Base-by-base conservation (phyloP, 2,329 filamentous ascomycete genomes). In the Pseudopyricularia javanii region DNA sequence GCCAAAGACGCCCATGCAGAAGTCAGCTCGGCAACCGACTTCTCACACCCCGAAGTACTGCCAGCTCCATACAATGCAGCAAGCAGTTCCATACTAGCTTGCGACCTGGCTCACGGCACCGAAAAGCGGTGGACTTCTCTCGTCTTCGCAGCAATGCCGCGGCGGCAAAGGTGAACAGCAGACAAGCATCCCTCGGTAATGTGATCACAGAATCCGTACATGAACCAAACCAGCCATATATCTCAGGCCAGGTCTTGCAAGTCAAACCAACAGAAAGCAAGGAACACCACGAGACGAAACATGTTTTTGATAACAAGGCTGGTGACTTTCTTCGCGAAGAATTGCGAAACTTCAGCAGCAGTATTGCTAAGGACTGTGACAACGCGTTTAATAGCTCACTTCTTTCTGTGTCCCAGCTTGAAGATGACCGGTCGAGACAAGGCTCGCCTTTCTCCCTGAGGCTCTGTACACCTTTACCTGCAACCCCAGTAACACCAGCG, bases 291-390 rank as follows among this genome's bases (percentile, higher is more conserved):
- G 28, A 30, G 28, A 30, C 4, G 28, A 30, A 30, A 9, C 20
- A 47, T 7, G 5, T 7, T 47, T 14, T 20, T 20, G 14, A 14
- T 6, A 24, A 15, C 11, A 45, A 20, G 40, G 24, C 40, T 12
- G 32, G 45, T n/a, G 66, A 50, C 59, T 70, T 40, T 68, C 76
- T 59, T 83, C 61, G 80, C 59, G 88, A 90, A 54, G 91, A 95
- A 63, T 79, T 93, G 52, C 78, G 88, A 7, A 85, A 91, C 60
- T 85, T 94, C 54, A 95, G 89, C 59, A 81, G 80, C 60, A 89
- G 89, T 60, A 83, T 96, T 56, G 88, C 89, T 50, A 88, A 89
- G 66, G 88, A 93, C 54, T 94, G 91, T 62, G 91, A 97, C 62
- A 88, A 93, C 61, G 91, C 91, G 1, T 96, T 97, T 71, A 91